These are phyloP conservation scores for Aspergillus sp. DNA, from an alignment of 2,329 filamentous ascomycete genomes.

Conservation along the genomic window DNA sequence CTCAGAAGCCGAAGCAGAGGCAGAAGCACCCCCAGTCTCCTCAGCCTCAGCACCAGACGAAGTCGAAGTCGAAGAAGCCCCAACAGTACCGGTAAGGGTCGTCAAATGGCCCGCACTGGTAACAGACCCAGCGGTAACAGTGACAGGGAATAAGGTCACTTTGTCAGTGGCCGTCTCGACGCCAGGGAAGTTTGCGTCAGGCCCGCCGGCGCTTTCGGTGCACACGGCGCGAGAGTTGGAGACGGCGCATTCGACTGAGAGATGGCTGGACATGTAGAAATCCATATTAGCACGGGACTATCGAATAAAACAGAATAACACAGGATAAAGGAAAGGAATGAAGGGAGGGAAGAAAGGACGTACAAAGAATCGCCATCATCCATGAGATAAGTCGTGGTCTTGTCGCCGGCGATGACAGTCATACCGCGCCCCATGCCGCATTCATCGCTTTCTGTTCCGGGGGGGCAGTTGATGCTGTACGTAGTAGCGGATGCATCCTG, in stretches of 20 bases:
- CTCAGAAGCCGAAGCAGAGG: not conserved
- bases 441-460: conserved; percentile 20
- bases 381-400: conserved; percentile 12
- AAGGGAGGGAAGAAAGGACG: not conserved
- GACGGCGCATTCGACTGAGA: conserved; percentile 18
- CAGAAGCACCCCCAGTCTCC: not conserved
- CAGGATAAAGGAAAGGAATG: no score
- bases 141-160: conserved; percentile 20
- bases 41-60: not conserved
- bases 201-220: conserved; percentile 14
- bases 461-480: conserved; percentile 26
- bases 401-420: conserved; percentile 17
- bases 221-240: conserved; percentile 20
- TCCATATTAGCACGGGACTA: no score
- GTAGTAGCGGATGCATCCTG: conserved; percentile 27
- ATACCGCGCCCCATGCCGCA: conserved; percentile 31
- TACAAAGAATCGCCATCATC: conserved; percentile 12
- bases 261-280: conserved; percentile 6
- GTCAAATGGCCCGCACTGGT: not conserved
- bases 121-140: conserved; percentile 19
- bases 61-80: not conserved
- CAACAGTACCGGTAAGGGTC: no score
- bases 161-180: conserved; percentile 14
- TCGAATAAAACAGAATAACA: no score
- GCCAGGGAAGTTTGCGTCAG: conserved; percentile 15